These are phyloP conservation scores for Gamarada debralockiae DNA, from an alignment of 495 filamentous ascomycete species.

Conservation along the genomic window DNA sequence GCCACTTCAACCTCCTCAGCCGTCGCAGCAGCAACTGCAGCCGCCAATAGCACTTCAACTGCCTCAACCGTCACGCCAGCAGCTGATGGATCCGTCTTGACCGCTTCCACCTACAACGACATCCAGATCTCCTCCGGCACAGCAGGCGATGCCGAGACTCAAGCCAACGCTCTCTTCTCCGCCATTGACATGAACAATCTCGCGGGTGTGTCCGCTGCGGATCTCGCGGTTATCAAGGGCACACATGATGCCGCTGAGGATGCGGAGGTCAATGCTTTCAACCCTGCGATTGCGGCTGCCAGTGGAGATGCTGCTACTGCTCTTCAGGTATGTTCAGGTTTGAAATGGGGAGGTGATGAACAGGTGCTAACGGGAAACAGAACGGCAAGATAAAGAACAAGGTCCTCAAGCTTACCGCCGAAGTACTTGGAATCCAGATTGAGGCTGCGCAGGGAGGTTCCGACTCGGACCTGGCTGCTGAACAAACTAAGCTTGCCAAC, in stretches of 20 bases:
- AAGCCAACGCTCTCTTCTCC: constrained; percentile 26
- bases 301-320: constrained; percentile 22
- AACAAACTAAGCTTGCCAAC: constrained; percentile 41
- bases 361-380: constrained; percentile 24
- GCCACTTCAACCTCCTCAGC: constrained; percentile 1
- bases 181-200: constrained; percentile 22
- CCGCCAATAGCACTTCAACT: constrained; percentile 1
- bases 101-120: constrained; percentile 22
- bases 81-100: constrained; percentile 16
- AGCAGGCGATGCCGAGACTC: constrained; percentile 23
- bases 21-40: constrained; percentile 6
- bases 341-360: too few species aligned
- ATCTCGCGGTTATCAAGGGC: constrained; percentile 24
- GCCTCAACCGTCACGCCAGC: constrained; percentile 1
- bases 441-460: constrained; percentile 21
- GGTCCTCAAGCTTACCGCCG: constrained; percentile 45
- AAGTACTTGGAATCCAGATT: constrained; percentile 22
- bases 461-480: constrained; percentile 22
- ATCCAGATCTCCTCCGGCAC: constrained; percentile 25
- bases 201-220: constrained; percentile 18
- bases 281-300: constrained; percentile 27
- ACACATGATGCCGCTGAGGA: constrained; percentile 27
- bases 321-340: constrained; percentile 22
- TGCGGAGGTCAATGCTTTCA: constrained; percentile 26
- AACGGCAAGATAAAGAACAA: constrained; percentile 55